These are phyloP conservation scores for Penicillium sp. DNA, from an alignment of 2,329 filamentous ascomycete species.

Conservation along the genomic window DNA sequence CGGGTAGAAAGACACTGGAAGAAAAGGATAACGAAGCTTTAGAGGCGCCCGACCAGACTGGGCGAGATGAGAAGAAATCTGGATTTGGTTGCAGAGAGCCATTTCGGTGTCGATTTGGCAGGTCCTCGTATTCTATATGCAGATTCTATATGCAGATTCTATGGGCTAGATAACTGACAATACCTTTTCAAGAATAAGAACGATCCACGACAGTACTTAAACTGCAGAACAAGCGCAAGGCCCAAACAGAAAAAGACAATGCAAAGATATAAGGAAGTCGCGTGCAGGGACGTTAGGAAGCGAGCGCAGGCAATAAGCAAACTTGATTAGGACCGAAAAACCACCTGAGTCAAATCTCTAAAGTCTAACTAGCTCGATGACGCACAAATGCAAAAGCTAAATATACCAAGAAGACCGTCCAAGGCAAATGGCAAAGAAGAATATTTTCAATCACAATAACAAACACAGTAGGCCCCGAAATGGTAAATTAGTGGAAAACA, in stretches of 20 bases:
- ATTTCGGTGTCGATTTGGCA: conserved; percentile 18
- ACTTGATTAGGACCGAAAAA: not conserved
- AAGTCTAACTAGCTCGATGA: not conserved
- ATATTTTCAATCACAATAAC: not conserved
- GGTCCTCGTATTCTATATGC: too few relatives aligned
- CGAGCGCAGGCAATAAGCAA: not conserved
- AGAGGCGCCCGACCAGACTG: not conserved
- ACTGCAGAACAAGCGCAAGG: not conserved
- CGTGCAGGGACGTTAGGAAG: not conserved
- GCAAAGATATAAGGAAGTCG: not conserved
- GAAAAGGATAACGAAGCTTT: too few relatives aligned
- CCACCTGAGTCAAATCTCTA: not conserved
- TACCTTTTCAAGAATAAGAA: not conserved
- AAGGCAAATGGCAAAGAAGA: not conserved
- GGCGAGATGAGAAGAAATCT: conserved; percentile 3
- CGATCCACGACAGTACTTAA: not conserved
- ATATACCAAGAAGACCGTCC: not conserved
- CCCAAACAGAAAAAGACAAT: not conserved
- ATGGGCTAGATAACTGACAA: not conserved
- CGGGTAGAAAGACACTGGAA: too few relatives aligned
- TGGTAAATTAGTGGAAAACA: not conserved
- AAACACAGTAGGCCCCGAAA: not conserved
- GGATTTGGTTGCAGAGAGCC: conserved; percentile 7
- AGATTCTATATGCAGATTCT: too few relatives aligned
- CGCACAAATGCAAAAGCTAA: not conserved